phyloP scores from a whole-genome alignment of 805 yeast genomes.

The Yamadazyma nakazawae region DNA sequence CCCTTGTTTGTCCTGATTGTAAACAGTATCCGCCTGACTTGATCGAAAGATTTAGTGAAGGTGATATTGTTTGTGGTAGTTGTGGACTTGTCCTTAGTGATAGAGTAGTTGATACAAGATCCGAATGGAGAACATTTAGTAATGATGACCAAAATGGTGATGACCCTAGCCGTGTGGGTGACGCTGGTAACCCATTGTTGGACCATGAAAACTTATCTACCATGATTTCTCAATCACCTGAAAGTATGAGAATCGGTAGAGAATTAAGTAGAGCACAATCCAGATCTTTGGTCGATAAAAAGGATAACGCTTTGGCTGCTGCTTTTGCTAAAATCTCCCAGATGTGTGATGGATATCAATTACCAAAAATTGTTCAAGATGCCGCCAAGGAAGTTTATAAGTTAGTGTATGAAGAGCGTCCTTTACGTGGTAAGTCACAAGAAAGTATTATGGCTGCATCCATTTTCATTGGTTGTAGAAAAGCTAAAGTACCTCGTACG shows the following conservation, averaged over 20 bases:
- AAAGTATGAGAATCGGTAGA: slow-evolving; percentile 80
- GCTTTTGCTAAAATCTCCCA: slow-evolving; percentile 90
- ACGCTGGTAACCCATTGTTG: slow-evolving; percentile 87
- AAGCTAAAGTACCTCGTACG: slow-evolving; percentile 90
- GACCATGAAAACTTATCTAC: slow-evolving; percentile 92
- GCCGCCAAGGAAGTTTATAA: slow-evolving; percentile 97
- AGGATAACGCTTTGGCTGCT: slow-evolving; percentile 80
- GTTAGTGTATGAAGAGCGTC: slow-evolving; percentile 81
- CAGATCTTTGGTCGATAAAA: slow-evolving; percentile 78
- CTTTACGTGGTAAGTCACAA: slow-evolving; percentile 84
- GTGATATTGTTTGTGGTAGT: slow-evolving; percentile 96
- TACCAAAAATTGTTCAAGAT: slow-evolving; percentile 94
- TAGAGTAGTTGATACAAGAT: slow-evolving; percentile 87
- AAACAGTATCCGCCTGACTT: slow-evolving; percentile 93
- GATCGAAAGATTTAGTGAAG: slow-evolving; percentile 93
- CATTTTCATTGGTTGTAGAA: slow-evolving; percentile 89
- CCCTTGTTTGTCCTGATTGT: slow-evolving; percentile 93
- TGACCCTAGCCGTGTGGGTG: slow-evolving; percentile 99
- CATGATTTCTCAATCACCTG: slow-evolving; percentile 83
- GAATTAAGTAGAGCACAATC: slow-evolving; percentile 90
- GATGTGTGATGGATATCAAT: slow-evolving; percentile 94
- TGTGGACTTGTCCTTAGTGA: slow-evolving; percentile 94
- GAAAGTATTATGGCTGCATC: slow-evolving; percentile 97
- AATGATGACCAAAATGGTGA: slow-evolving; percentile 98
- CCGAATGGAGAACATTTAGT: slow-evolving; percentile 98